Percentiles rank a stretch among this genome's conserved stretches.
Conservation (phyloP, 345 rosid species). For the Microthlaspi erraticum region DNA sequence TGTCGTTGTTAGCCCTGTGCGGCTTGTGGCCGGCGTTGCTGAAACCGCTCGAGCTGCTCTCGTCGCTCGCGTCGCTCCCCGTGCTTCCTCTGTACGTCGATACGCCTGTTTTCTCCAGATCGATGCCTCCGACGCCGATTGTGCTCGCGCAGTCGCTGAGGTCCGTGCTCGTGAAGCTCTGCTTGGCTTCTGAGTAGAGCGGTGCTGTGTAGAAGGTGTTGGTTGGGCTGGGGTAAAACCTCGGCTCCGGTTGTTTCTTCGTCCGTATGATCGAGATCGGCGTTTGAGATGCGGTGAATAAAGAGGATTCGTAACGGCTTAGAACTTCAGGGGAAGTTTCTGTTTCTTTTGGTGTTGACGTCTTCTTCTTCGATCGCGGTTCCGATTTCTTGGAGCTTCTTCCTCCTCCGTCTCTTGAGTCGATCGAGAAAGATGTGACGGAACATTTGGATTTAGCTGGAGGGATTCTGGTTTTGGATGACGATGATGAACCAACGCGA, state of each 20-base stretch:
- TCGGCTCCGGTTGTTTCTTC: slow-evolving; percentile 51
- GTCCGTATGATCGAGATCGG: slow-evolving; percentile 40
- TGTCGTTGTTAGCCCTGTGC: slow-evolving; percentile 78
- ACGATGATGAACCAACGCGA: slow-evolving; percentile 54
- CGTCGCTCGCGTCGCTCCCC: slow-evolving; percentile 88
- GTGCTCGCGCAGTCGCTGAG: slow-evolving; percentile 68
- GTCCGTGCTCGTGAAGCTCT: slow-evolving; percentile 78
- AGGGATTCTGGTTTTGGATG: slow-evolving; percentile 52
- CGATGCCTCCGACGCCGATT: slow-evolving; percentile 50
- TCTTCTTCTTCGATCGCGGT: slow-evolving; percentile 49
- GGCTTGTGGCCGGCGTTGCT: slow-evolving; percentile 74
- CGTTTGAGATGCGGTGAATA: slow-evolving; percentile 51
- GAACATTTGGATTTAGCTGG: slow-evolving; percentile 45
- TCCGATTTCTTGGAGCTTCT: slow-evolving; percentile 48
- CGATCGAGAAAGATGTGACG: slow-evolving; percentile 50
- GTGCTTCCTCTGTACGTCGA: slow-evolving; percentile 67
- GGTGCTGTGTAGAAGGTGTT: slow-evolving; percentile 65
- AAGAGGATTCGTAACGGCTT: slow-evolving; percentile 48
- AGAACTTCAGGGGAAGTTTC: slow-evolving; percentile 48
- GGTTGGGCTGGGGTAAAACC: slow-evolving; percentile 65
- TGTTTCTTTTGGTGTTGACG: slow-evolving; percentile 29
- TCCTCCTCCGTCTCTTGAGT: slow-evolving; percentile 51
- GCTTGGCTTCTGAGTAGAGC: slow-evolving; percentile 59
- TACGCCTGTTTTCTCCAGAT: slow-evolving; percentile 71
- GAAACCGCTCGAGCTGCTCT: slow-evolving; percentile 82